Base-by-base conservation (phyloP, 2,329 filamentous ascomycete species). In the Hypoxylon sp. region DNA sequence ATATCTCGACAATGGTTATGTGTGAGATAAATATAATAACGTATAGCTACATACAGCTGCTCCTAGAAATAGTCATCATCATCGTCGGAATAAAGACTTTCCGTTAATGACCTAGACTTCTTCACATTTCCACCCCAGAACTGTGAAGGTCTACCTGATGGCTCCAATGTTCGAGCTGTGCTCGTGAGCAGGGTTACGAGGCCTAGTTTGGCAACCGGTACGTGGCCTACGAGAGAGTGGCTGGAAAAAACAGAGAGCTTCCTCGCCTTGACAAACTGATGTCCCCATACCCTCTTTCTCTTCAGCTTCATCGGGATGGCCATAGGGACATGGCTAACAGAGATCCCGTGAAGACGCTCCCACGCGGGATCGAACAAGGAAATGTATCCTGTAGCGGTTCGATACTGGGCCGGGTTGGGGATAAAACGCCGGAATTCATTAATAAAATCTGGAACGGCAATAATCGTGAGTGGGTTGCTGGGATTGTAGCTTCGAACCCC, bases 361-460 rank as follows among this genome's bases (percentile, higher is more conserved):
- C 62, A 16, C 3, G 53, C 43, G 16, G 76, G 64, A 37, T 76
- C 74, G 67, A 71, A 1, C 23, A 85, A 75, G 2, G 76, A 34
- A 8, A 87, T 75, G n/a, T 72, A 58, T 0, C 84, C 84, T 0
- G 74, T 76, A 1, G 72, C 65, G 0, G 77, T 80, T 30, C 66
- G 72, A 65, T 84, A 83, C 27, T 57, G 51, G 8, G 81, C 67
- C 2, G 70, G 66, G 21, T 76, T 75, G 0, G 80, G 80, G 6
- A 87, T 57, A 61, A 86, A 84, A 41, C 79, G 77, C 11, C 73
- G 73, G 76, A 85, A 87, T 70, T 85, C 82, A 48, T 77, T 73
- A n/a, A 86, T 68, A 29, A 83, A 70, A 6, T 76, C 71, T 0
- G 84, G 85, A 2, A 85, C 70, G 0, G 75, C 60, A 14, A 74